phyloP scores from a whole-genome alignment of 2,329 filamentous ascomycete genomes.

The Cordyceps sp. region DNA sequence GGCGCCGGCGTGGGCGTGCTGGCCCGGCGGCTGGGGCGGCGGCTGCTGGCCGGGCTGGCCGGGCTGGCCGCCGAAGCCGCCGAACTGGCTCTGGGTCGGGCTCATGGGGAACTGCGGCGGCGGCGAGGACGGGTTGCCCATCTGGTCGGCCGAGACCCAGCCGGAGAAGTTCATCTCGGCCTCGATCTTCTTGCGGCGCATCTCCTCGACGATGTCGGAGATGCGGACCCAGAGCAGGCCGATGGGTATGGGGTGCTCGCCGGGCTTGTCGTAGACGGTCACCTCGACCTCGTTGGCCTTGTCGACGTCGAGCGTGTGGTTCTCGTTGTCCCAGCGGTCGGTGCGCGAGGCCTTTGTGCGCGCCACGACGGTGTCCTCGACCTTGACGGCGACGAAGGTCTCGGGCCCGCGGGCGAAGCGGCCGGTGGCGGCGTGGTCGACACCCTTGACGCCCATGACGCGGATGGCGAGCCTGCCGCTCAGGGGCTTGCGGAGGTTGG shows the following conservation, averaged over 20 bases:
- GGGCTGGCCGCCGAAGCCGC: slow-evolving; percentile 24
- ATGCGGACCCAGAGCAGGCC: slow-evolving; percentile 93
- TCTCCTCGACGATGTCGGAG: slow-evolving; percentile 93
- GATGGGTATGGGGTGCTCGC: slow-evolving; percentile 81
- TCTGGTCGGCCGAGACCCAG: slow-evolving; percentile 94
- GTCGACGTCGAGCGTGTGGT: slow-evolving; percentile 84
- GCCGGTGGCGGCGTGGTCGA: slow-evolving; percentile 76
- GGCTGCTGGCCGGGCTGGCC: slow-evolving; percentile 16
- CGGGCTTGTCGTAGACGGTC: slow-evolving; percentile 90
- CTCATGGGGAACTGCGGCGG: slow-evolving; percentile 41
- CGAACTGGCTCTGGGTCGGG: slow-evolving; percentile 25
- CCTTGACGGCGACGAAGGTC: slow-evolving; percentile 91
- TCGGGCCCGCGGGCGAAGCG: slow-evolving; percentile 82
- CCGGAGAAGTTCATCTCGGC: slow-evolving; percentile 86
- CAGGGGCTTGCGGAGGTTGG: slow-evolving; percentile 89
- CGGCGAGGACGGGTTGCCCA: slow-evolving; percentile 45
- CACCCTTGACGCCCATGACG: slow-evolving; percentile 79
- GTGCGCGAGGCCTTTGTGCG: slow-evolving; percentile 71
- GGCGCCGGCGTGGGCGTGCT: slow-evolving; percentile 17
- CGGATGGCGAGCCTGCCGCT: slow-evolving; percentile 79
- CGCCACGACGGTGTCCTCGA: slow-evolving; percentile 84
- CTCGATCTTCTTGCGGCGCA: slow-evolving; percentile 93
- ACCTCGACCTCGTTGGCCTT: slow-evolving; percentile 98
- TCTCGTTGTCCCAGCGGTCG: slow-evolving; percentile 84
- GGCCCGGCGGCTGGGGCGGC: slow-evolving; percentile 7